Conservation (phyloP, 176 grass and related monocot species). For the Musa beccarii region DNA sequence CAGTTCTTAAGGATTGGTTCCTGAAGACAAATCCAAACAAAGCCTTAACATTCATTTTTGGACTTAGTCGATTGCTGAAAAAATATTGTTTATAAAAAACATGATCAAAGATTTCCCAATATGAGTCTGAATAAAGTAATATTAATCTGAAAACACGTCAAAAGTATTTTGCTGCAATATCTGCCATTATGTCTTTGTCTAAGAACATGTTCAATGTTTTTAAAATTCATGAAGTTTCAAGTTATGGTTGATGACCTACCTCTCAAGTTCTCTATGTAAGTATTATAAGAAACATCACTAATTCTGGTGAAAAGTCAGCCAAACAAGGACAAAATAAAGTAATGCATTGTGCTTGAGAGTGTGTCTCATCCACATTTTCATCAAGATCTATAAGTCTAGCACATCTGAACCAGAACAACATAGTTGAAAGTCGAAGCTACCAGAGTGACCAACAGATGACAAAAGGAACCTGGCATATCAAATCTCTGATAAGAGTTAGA, state of each 20-base stretch:
- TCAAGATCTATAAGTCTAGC: background rate
- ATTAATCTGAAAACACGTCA: no score
- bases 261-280: background rate
- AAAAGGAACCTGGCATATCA: slow-evolving; percentile 54
- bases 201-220: no score
- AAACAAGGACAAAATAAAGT: background rate
- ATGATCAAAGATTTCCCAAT: no score
- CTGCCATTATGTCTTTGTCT: no score
- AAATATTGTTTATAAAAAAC: no score
- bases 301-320: background rate
- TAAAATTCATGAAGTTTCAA: no score
- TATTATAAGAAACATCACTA: no score
- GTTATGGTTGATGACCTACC: no score
- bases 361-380: background rate
- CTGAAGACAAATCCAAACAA: background rate
- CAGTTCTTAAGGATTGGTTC: background rate
- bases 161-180: no score
- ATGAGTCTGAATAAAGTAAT: no score
- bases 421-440: background rate
- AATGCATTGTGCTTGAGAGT: background rate
- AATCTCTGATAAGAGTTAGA: slow-evolving; percentile 46
- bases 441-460: background rate
- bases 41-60: background rate
- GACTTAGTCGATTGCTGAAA: background rate
- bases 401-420: background rate